Base-by-base conservation (phyloP, 2,329 filamentous ascomycete species). In the Dactylellina sp. region DNA sequence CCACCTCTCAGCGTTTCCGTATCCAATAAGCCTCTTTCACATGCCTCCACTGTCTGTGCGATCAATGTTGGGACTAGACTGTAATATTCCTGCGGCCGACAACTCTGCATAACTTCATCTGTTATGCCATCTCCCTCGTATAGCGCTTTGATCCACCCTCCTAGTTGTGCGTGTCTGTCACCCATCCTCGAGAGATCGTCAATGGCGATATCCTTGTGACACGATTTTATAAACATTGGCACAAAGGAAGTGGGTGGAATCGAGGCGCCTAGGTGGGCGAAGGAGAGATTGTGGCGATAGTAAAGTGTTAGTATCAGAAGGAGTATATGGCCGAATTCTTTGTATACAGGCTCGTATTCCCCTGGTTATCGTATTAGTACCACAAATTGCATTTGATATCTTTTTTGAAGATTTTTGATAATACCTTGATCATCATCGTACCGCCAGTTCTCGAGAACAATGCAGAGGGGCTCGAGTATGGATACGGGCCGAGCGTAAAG, bases 301-400 rank as follows among this genome's bases (percentile, higher is more conserved):
- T 89, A 86, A 76, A 93, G 89, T 0, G 90, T 89, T 57, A 93
- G 81, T 0, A 93, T 85, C 1, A 95, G 83, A 0, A 95, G 84
- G 6, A 95, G 82, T 14, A 93, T 88, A 0, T 90, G 88, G 0
- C 91, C 91, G 76, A 94, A 95, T 77, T 96, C 92, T 78, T 95
- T 92, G 77, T 95, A 95, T 0, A 93, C 88, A 0, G 91, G 91
- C 79, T 94, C 91, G 77, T 92, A 92, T 79, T 95, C 92, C 60
- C 88, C 89, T 82, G 53, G 6, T 35, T 7, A 16, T 3, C 18
- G 57, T 80, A 7, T 14, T 42, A 14, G 46, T 22, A 44, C 24
- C 32, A 59, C 32, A 24, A n/a, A 6, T 46, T 37, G 18, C 7
- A 24, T 20, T 12, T 28, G 12, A 47, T 32, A 7, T 37, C 11